Base-by-base conservation (phyloP, 805 yeast species). In the Yueomyces sp. region DNA sequence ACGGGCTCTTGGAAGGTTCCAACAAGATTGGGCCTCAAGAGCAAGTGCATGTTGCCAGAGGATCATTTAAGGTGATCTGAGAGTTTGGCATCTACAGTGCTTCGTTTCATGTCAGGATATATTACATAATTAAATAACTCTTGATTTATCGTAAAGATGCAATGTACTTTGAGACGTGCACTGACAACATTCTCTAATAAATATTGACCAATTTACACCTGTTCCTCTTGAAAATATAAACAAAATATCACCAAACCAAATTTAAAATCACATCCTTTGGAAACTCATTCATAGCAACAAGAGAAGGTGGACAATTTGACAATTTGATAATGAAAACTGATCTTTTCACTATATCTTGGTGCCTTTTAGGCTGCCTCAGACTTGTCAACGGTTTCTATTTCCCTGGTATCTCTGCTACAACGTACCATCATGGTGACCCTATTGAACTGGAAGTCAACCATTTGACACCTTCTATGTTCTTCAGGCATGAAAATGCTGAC, bases 321-420 rank as follows among this genome's bases (percentile, higher is more conserved):
- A 19, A 19, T 2, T 19, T 19, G 19, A 19, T 19, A 19, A 19
- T 19, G 19, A 19, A 19, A 19, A 19, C 19, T 19, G 19, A 19
- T 19, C 19, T 19, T 19, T 19, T 19, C 19, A 19, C 19, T 19
- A 19, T 19, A 19, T 19, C 19, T 19, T 19, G 19, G 19, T 19
- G 19, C 19, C 19, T 19, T 19, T 19, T 19, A 19, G 19, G 19
- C 19, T 19, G 19, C 19, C 19, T 30, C 37, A n/a, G 19, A 2
- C 19, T 19, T 19, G 19, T 19, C 19, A 38, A 19, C 38, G 94
- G 81, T 2, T 90, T 92, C 65, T 90, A 92, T 59, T 69, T 92
- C 44, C 97, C 97, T 0, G 97, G 97, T 6, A 92, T 87, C 27
- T 95, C 97, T 0, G 97, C 98, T 19, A 84, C 94, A 1, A 81